phyloP scores from a whole-genome alignment of 257 asterid genomes.

The Petrea volubilis region DNA sequence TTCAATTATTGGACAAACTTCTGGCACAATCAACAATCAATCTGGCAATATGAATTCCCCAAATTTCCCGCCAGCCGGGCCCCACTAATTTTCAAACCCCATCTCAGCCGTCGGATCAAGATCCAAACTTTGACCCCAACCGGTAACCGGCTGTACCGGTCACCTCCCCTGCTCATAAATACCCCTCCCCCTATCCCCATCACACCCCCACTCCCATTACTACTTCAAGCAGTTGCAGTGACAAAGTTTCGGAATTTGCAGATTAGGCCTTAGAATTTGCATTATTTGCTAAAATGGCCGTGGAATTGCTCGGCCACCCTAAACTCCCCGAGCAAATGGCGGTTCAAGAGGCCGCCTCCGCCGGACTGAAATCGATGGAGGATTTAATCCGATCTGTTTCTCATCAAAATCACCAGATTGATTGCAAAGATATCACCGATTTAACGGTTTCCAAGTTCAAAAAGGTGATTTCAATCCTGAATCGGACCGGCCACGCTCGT shows the following conservation, averaged over 20 bases:
- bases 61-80: constrained; percentile 26
- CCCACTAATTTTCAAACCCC: constrained; percentile 40
- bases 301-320: constrained; percentile 16
- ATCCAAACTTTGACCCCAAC: constrained; percentile 38
- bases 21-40: background rate
- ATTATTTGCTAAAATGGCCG: constrained; percentile 64
- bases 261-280: no score
- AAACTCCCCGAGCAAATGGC: constrained; percentile 52
- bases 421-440: constrained; percentile 69
- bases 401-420: constrained; percentile 35
- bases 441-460: constrained; percentile 66
- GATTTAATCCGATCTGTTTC: constrained; percentile 63
- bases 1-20: background rate
- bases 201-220: background rate
- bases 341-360: constrained; percentile 64
- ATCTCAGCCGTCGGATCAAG: constrained; percentile 49
- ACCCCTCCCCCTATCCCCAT: background rate
- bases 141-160: constrained; percentile 36
- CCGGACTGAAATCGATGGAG: constrained; percentile 80
- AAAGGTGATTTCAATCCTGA: constrained; percentile 43
- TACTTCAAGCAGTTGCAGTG: constrained; percentile 28
- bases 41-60: constrained; percentile 27
- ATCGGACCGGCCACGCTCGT: constrained; percentile 84
- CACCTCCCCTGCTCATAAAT: constrained; percentile 33
- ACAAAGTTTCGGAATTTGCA: background rate